Percentiles rank a stretch among this genome's conserved stretches.
These are phyloP conservation scores for Citrus medica DNA, from an alignment of 345 rosid species.

Conservation along the genomic window DNA sequence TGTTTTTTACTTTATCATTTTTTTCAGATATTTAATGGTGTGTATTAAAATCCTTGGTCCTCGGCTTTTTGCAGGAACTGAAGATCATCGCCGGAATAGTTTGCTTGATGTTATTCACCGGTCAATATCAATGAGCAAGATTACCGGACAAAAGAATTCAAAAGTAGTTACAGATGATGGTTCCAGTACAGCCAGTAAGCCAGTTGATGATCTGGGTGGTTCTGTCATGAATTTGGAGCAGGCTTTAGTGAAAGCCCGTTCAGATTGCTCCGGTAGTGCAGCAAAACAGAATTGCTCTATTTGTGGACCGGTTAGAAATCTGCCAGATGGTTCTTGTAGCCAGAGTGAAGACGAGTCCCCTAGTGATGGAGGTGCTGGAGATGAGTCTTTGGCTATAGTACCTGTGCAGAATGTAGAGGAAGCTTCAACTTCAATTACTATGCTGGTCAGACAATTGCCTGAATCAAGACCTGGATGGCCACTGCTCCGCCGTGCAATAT, in stretches of 20 bases:
- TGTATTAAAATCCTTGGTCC: background rate
- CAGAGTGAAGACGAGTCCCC: slow-evolving; percentile 23
- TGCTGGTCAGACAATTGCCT: slow-evolving; percentile 45
- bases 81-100: slow-evolving; percentile 38
- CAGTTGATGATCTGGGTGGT: slow-evolving; percentile 13
- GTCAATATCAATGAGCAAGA: slow-evolving; percentile 42
- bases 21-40: background rate
- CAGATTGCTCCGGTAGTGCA: slow-evolving; percentile 24
- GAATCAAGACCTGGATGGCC: slow-evolving; percentile 87
- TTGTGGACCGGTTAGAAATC: slow-evolving; percentile 42
- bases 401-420: slow-evolving; percentile 38
- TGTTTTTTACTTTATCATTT: background rate
- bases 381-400: slow-evolving; percentile 54
- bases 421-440: slow-evolving; percentile 36
- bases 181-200: slow-evolving; percentile 16
- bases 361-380: slow-evolving; percentile 24
- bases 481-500: slow-evolving; percentile 48
- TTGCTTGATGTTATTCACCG: slow-evolving; percentile 57
- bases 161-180: slow-evolving; percentile 42
- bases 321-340: slow-evolving; percentile 18
- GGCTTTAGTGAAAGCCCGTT: slow-evolving; percentile 39
- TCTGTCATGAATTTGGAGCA: slow-evolving; percentile 37
- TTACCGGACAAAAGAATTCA: slow-evolving; percentile 25
- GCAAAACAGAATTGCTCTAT: slow-evolving; percentile 45
- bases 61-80: slow-evolving; percentile 39